Evolutionary conservation across 805 yeast species (phyloP), one percentile per base, ranked within the genome.

Genomic region (Komagataella pastoris): DNA sequence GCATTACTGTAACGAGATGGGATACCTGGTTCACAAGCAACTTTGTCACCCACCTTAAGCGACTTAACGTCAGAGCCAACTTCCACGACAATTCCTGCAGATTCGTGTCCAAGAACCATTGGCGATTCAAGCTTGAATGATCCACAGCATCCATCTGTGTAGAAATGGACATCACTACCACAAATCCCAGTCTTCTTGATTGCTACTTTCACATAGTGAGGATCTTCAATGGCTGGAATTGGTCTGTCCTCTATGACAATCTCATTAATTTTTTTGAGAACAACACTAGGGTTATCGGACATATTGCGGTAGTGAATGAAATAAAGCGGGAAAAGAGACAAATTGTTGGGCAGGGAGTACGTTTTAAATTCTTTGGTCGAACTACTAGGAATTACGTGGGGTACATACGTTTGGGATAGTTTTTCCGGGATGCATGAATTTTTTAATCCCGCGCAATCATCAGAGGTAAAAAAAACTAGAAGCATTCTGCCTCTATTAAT

Each of bases 1-100:
- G 79, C 91, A 51, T 83, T 79, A 46, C 86, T 77, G 63, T 74
- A 77, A 65, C 96, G 74, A 50, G 88, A 80, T 8, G 96, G 96
- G 53, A 85, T 71, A 58, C 96, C 96, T 2, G 96, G 96, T 64
- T 88, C 96, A 60, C 90, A 79, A 8, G 95, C 95, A 43, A 88
- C 96, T 54, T 76, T 74, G 65, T 88, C 97, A 50, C 97, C 97
- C 17, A 81, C 80, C 61, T 83, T 77, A 53, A 88, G 73, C 8
- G 72, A 62, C 2, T 75, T 78, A 46, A 88, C 96, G 1, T 63
- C 74, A 1, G 73, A 53, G 7, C 96, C 96, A 47, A 84, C 76
- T 58, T 84, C 83, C 18, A 75, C 80, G 48, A 88, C 81, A 24
- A 80, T 69, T 51, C 96, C 97, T 5, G 90, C 70, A 8, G 90